Evolutionary conservation across 2,329 filamentous ascomycete species (phyloP), one percentile per base, ranked within the genome.

Genomic region (Cercospora sp.): DNA sequence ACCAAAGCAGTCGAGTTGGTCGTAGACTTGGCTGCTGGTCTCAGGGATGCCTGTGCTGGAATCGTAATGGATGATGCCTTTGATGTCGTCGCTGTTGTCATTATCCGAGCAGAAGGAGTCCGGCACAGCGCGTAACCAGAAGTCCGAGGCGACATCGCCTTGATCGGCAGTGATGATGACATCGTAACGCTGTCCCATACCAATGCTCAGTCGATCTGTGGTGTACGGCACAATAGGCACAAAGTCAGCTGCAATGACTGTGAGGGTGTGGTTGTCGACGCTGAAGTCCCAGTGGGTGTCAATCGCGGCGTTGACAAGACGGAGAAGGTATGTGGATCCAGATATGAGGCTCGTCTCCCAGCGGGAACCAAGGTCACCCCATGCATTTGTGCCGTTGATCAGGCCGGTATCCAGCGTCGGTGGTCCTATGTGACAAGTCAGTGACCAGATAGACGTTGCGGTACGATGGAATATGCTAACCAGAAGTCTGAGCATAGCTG

Each of bases 21-120:
- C 74, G 65, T 78, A 79, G 26, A 71, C 69, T 65, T 78, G 79
- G 33, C 20, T 45, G 18, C 31, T 61, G 20, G 78, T 79, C 2
- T 75, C 72, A 0, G 80, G 79, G 0, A 72, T 77, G 7, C 73
- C 67, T 1, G 73, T 75, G 60, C 72, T 72, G 9, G 42, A 75
- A 6, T 76, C 78, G 70, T 82, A 81, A 51, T 78, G 73, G 18
- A 83, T 70, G 20, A 83, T 75, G 28, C 73, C 75, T 64, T 71
- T 40, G 13, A 40, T 40, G 33, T 40, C 33, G 33, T 40, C 33
- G 13, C 33, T 40, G 13, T 40, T 40, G 33, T 40, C 33, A 3
- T 40, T 40, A 16, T 40, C 33, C 3, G 33, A 40, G 33, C 33
- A 40, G 33, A 40, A 40, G 13, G 33, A 40, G 33, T 40, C 33